These are phyloP conservation scores for Euphorbia pulcherrima DNA, from an alignment of 345 rosid species.

Conservation along the genomic window DNA sequence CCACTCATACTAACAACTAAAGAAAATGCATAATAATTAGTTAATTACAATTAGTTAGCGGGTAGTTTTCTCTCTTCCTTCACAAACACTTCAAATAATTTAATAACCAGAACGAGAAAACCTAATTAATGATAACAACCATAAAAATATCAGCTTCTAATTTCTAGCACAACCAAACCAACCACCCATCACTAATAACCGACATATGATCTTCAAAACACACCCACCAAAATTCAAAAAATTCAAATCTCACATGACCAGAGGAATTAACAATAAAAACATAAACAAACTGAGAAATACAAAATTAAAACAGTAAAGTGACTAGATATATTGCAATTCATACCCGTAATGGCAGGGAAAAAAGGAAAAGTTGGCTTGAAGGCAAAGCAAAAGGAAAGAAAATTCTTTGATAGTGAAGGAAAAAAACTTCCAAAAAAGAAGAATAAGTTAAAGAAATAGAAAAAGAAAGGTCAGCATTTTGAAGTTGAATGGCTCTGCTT, in stretches of 20 bases:
- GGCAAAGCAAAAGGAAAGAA: conserved; percentile 42
- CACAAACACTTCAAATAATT: neutral
- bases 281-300: neutral
- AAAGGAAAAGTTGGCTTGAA: conserved; percentile 44
- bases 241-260: neutral
- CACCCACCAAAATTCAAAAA: neutral
- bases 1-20: neutral
- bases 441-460: neutral
- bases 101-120: neutral
- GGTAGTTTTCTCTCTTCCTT: neutral
- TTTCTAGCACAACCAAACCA: neutral
- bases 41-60: neutral
- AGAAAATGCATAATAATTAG: neutral
- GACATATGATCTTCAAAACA: neutral
- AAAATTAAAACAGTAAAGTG: conserved; percentile 2
- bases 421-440: neutral
- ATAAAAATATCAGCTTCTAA: neutral
- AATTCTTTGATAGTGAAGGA: conserved; percentile 9
- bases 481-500: conserved; percentile 6
- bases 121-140: neutral
- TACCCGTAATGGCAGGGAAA: conserved; percentile 22
- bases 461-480: conserved; percentile 1
- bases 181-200: conserved; percentile 7
- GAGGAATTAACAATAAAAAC: neutral
- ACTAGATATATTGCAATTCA: conserved; percentile 2